Conservation (phyloP, 1,284 basidiomycete species). For the Ustilago loliicola region DNA sequence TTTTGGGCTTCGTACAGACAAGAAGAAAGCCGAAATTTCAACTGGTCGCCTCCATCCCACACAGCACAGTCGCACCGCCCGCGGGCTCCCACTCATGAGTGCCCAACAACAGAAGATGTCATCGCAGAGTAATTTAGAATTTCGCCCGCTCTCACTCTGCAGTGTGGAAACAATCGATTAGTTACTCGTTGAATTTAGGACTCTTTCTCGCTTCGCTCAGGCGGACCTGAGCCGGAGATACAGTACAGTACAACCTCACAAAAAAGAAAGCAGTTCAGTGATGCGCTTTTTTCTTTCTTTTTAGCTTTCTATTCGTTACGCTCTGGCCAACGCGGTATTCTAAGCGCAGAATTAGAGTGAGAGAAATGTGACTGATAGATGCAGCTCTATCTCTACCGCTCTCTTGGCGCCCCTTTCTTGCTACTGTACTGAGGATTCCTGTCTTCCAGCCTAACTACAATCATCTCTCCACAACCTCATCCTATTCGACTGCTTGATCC, state of each 20-base stretch:
- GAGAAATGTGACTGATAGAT: constrained; percentile 13
- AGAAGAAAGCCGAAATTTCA: constrained; percentile 11
- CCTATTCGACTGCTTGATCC: neutral
- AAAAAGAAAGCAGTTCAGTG: no score
- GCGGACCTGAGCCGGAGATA: neutral
- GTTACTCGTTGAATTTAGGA: neutral
- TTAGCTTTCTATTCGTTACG: neutral
- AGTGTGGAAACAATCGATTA: neutral
- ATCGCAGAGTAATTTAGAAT: constrained; percentile 4
- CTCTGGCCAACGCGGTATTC: neutral
- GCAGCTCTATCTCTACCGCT: constrained; percentile 14
- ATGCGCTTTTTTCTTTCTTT: neutral
- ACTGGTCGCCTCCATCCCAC: neutral
- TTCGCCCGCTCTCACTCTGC: no score
- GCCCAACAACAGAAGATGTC: constrained; percentile 9
- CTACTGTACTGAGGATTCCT: neutral
- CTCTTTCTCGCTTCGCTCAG: neutral
- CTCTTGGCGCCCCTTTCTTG: neutral
- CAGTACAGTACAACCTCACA: no score
- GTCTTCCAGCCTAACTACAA: neutral
- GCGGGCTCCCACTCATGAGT: no score
- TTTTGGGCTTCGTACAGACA: constrained; percentile 4
- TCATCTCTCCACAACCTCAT: constrained; percentile 1
- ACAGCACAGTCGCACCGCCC: constrained; percentile 3
- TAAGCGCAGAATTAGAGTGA: neutral